These are phyloP conservation scores for Conoideocrella luteorostrata DNA, from an alignment of 2,329 filamentous ascomycete genomes.

Conservation along the genomic window DNA sequence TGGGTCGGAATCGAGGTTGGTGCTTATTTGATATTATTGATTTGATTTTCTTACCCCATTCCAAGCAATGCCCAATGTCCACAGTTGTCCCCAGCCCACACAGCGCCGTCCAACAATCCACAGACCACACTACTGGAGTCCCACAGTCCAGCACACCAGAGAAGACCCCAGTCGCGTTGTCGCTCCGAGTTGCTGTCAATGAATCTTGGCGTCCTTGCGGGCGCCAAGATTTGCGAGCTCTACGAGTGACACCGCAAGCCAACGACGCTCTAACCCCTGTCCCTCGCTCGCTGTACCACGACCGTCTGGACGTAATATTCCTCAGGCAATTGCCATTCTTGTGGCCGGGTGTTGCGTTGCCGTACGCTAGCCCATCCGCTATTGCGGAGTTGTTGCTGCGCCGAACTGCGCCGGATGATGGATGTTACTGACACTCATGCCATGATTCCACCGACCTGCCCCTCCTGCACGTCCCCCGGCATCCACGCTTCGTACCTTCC, in stretches of 20 bases:
- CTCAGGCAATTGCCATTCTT: no score
- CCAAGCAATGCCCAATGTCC: constrained; percentile 3
- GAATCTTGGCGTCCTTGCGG: constrained; percentile 1
- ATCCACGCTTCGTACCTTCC: neutral
- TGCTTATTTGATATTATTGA: constrained; percentile 17
- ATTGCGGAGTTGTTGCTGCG: neutral
- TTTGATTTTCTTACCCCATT: constrained; percentile 6
- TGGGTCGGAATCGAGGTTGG: constrained; percentile 51
- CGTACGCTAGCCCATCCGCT: neutral
- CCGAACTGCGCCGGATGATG: neutral
- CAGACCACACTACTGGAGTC: neutral
- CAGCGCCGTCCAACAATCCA: neutral
- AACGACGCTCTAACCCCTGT: neutral
- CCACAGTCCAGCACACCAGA: neutral
- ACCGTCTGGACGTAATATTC: no score
- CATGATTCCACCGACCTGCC: constrained; percentile 5
- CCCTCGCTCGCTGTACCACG: neutral
- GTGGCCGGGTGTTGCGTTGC: neutral
- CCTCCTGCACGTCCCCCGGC: neutral
- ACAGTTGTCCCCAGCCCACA: neutral
- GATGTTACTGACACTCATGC: neutral
- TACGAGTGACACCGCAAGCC: neutral
- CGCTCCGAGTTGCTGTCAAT: neutral
- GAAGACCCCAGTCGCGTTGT: neutral
- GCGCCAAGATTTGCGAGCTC: neutral